Base-by-base conservation (phyloP, 164 flowering plant species). In the Echeveria elegans region DNA sequence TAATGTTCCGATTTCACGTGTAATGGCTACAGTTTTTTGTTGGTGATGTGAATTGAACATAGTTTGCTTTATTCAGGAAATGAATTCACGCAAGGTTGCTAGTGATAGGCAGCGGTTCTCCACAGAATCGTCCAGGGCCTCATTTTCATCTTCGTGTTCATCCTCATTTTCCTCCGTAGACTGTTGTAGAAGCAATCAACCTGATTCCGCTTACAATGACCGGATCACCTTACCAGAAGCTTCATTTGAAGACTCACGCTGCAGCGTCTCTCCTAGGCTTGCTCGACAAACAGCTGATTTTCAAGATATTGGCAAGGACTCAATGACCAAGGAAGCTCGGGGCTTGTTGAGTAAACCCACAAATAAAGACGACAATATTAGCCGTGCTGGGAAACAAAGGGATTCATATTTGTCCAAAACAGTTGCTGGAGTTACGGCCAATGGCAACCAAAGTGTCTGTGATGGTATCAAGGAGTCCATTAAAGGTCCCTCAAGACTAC, bases 81-180 rank as follows among this genome's bases (percentile, higher is more conserved):
- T 67, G 34, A 72, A 63, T 66, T 36, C 70, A 43, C 75, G 66
- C 79, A 82, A 75, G 72, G 71, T 65, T 61, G 47, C 38, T 19
- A 75, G 53, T 18, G 92, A 88, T 69, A 89, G 78, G 67, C 90
- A 83, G 59, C 81, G 86, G 76, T 18, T 73, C 56, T 86, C 92
- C 1, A 76, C 77, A 1, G 97, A 88, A 74, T 82, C 92, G 68
- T 83, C 97, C 31, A 81, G 92, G 71, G 77, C 85, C 48, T 94
- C 97, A 16, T 83, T 81, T 69, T 91, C 98, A 52, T 89, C 99
- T 29, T 82, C 84, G n/a, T 78, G 98, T 64, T 86, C 98, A 60
- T 88, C 98, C 38, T 82, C 96, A 21, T 78, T 86, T 41, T 86
- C 97, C 41, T 90, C 95, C 32, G 60, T 77, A 23, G n/a, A n/a